Base-by-base conservation (phyloP, 257 asterid genomes). In the Scutellaria minor region DNA sequence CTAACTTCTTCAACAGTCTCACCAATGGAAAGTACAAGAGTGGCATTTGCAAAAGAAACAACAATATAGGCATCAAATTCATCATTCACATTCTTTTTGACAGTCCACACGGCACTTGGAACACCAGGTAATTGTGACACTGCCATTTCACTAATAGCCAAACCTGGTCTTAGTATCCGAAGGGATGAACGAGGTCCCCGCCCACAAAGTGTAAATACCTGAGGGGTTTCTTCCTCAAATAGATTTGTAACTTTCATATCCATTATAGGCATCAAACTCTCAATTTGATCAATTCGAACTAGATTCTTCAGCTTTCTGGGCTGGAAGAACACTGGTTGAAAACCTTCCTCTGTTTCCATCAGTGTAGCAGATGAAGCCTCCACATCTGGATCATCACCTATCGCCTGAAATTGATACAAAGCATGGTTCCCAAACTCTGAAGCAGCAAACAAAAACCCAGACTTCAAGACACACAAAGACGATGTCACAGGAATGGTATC, bases 41-140 rank as follows among this genome's bases (percentile, higher is more conserved):
- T 95, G 66, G 99, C 99, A 89, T 90, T 95, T 31, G 98, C 92
- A 77, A 95, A 95, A 67, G 98, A 95, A 64, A 95, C 98, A 54
- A 95, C 98, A 80, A 95, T 95, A 73, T 92, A 95, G 18, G 99
- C 98, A 79, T 95, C 99, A 82, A 95, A 95, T 67, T 92, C 99
- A 80, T 95, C 99, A 72, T 70, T 88, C 68, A 86, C 96, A 61
- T 90, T 95, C 80, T 93, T 95, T 78, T 92, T 95, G 5, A 95
- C 98, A 4, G 99, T 95, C 99, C 99, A 95, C 65, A 95, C 98
- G 5, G 99, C 99, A 90, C 92, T 95, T 15, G 99, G 98, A 70
- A 92, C 96, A 51, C 98, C 99, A 14, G 99, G 99, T 71, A 95
- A 86, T 83, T 86, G 96, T 8, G 99, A 95, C 54, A 95, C 98